A percentile compares a stretch with the other conserved stretches of the same genome.
Evolutionary conservation across 2,329 filamentous ascomycete genomes (phyloP).

Genomic region (Aspergillus pseudonomiae): DNA sequence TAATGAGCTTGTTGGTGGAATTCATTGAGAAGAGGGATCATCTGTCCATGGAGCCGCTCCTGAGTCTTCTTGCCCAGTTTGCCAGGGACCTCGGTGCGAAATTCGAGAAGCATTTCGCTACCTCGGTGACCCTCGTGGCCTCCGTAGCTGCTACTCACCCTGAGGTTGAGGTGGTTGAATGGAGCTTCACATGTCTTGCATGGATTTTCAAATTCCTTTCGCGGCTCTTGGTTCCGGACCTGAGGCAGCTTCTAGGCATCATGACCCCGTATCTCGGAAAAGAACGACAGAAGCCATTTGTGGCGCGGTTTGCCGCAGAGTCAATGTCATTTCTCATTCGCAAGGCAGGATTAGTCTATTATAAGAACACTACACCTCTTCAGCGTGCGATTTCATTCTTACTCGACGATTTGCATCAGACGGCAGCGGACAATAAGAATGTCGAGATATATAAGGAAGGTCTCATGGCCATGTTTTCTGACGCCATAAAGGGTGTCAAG

Average conservation of each 20-base stretch:
- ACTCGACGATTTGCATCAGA: slow-evolving; percentile 64
- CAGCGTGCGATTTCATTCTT: slow-evolving; percentile 71
- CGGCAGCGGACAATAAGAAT: slow-evolving; percentile 36
- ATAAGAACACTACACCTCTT: slow-evolving; percentile 71
- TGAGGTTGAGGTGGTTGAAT: slow-evolving; percentile 90
- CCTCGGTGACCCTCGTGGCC: slow-evolving; percentile 73
- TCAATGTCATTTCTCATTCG: slow-evolving; percentile 91
- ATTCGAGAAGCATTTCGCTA: slow-evolving; percentile 86
- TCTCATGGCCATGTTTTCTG: slow-evolving; percentile 87
- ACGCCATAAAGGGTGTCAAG: slow-evolving; percentile 70
- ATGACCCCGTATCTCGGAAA: slow-evolving; percentile 84
- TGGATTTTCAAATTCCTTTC: slow-evolving; percentile 98
- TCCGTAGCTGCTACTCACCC: slow-evolving; percentile 76
- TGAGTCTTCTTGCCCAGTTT: slow-evolving; percentile 88
- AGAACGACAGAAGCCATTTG: slow-evolving; percentile 78
- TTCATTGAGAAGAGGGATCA: slow-evolving; percentile 79
- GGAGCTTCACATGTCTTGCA: slow-evolving; percentile 91
- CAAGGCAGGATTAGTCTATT: slow-evolving; percentile 78
- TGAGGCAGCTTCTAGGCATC: slow-evolving; percentile 80
- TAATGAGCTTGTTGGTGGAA: slow-evolving; percentile 74
- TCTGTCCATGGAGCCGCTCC: slow-evolving; percentile 79
- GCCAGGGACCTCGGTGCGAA: slow-evolving; percentile 86
- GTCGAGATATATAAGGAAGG: slow-evolving; percentile 75
- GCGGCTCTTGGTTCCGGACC: slow-evolving; percentile 78
- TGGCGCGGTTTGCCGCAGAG: slow-evolving; percentile 90